Evolutionary conservation across 2,329 filamentous ascomycete species (phyloP).

Genomic region (Niveomyces coronatus): DNA sequence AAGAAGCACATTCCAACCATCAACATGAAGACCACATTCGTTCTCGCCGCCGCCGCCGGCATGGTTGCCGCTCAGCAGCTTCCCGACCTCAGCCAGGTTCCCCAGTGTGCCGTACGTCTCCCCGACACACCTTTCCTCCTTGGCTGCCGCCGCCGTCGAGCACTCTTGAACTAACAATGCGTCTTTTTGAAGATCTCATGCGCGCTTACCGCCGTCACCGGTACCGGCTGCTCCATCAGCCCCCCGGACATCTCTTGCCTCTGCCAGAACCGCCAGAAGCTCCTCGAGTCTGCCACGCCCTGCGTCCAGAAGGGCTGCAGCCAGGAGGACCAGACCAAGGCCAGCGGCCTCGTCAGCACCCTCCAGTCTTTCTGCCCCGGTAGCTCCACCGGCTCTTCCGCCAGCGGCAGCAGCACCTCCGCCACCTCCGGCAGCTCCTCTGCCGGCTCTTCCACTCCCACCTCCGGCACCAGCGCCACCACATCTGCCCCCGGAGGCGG

Average conservation of each 20-base stretch:
- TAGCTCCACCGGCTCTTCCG: not conserved
- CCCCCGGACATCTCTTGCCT: constrained; percentile 29
- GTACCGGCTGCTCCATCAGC: constrained; percentile 26
- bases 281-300: constrained; percentile 18
- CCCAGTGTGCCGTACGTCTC: constrained; percentile 31
- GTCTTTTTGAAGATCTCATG: constrained; percentile 22
- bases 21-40: constrained; percentile 32
- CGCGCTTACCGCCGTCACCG: constrained; percentile 23
- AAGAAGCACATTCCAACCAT: constrained; percentile 3
- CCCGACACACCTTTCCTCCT: not conserved
- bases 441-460: constrained; percentile 8
- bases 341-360: constrained; percentile 22
- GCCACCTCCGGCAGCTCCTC: constrained; percentile 7
- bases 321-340: constrained; percentile 20
- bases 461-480: not conserved
- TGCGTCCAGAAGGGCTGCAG: constrained; percentile 27
- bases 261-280: constrained; percentile 25
- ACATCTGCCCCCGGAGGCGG: not conserved
- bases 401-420: constrained; percentile 2
- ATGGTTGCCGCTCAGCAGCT: constrained; percentile 29
- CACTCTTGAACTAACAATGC: constrained; percentile 2
- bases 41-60: constrained; percentile 23
- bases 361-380: constrained; percentile 7
- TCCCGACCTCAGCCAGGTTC: constrained; percentile 21
- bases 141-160: not conserved